Percentiles rank a stretch among this genome's conserved stretches.
These are phyloP conservation scores for Chlorella variabilis DNA, from an alignment of 163 green algal genomes.

Conservation along the genomic window DNA sequence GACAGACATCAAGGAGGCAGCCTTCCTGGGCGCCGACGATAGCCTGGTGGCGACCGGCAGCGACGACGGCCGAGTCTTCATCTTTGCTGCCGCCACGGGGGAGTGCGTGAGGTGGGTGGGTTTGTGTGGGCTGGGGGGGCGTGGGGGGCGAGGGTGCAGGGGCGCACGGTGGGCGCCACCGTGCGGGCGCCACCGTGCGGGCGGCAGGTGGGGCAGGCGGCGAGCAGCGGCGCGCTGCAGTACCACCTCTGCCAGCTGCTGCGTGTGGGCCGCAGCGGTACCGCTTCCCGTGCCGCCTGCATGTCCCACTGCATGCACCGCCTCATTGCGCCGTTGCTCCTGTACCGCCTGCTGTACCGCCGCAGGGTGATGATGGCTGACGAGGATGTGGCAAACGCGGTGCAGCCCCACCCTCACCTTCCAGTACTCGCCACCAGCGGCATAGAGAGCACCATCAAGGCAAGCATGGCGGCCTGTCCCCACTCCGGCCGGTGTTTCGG, in stretches of 20 bases:
- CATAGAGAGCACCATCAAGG: slow-evolving; percentile 81
- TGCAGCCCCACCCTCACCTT: slow-evolving; percentile 79
- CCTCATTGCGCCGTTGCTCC: neutral
- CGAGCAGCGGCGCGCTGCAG: too few relatives aligned
- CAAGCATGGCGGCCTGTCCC: too few relatives aligned
- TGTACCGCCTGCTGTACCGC: too few relatives aligned
- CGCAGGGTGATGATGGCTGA: slow-evolving; percentile 67
- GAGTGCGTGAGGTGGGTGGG: slow-evolving; percentile 16
- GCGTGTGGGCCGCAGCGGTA: too few relatives aligned
- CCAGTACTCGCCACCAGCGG: slow-evolving; percentile 83
- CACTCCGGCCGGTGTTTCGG: too few relatives aligned
- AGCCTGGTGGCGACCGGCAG: slow-evolving; percentile 74
- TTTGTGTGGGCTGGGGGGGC: neutral
- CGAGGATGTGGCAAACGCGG: slow-evolving; percentile 83
- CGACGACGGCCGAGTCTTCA: slow-evolving; percentile 85
- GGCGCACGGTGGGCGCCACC: too few relatives aligned
- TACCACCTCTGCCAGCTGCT: too few relatives aligned
- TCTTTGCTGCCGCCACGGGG: slow-evolving; percentile 67
- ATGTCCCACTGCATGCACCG: too few relatives aligned
- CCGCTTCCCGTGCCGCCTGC: too few relatives aligned
- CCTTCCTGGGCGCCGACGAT: slow-evolving; percentile 69
- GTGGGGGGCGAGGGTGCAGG: neutral
- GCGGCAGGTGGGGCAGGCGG: too few relatives aligned
- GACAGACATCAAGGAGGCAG: slow-evolving; percentile 91
- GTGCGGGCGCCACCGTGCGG: too few relatives aligned